Percentiles rank a stretch among this genome's conserved stretches.
Evolutionary conservation across 1,284 basidiomycete species (phyloP).

Genomic region (Wolfiporia cocos): DNA sequence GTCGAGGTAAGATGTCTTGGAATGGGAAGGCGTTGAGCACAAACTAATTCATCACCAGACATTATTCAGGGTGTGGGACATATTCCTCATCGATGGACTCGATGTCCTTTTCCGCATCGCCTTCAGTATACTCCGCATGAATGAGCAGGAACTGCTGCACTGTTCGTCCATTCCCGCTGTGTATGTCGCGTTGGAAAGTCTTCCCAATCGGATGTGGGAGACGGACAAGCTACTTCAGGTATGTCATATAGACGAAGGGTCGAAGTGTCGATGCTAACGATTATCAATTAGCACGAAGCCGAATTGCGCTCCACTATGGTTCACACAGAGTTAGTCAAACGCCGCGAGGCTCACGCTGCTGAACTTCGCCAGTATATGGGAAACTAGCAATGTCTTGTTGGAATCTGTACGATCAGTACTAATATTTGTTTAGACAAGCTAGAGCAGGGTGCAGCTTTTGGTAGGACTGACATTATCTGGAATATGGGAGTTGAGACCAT

Average conservation of each 20-base stretch:
- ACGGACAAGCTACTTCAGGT: slow-evolving; percentile 88
- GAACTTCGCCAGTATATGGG: slow-evolving; percentile 29
- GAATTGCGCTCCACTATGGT: slow-evolving; percentile 64
- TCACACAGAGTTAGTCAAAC: slow-evolving; percentile 64
- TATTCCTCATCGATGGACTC: slow-evolving; percentile 92
- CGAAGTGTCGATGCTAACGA: not conserved
- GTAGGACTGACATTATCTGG: no score
- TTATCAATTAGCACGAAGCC: slow-evolving; percentile 61
- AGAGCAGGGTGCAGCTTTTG: no score
- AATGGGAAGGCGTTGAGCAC: not conserved
- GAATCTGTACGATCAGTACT: no score
- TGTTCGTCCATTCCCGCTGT: slow-evolving; percentile 83
- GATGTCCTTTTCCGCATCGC: slow-evolving; percentile 92
- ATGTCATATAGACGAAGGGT: slow-evolving; percentile 3
- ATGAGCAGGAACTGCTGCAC: slow-evolving; percentile 77
- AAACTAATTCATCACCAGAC: slow-evolving; percentile 42
- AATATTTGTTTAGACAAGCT: no score
- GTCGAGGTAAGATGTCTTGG: slow-evolving; percentile 64
- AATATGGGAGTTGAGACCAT: no score
- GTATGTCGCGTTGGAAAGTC: slow-evolving; percentile 79
- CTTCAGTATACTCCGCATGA: slow-evolving; percentile 78
- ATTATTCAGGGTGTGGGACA: slow-evolving; percentile 88
- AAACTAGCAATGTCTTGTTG: no score
- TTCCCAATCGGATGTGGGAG: slow-evolving; percentile 90
- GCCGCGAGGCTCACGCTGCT: slow-evolving; percentile 54